Percentiles rank a stretch among this genome's conserved stretches.
Evolutionary conservation across 2,329 filamentous ascomycete genomes (phyloP).

Genomic region (Pochonia chlamydosporia): DNA sequence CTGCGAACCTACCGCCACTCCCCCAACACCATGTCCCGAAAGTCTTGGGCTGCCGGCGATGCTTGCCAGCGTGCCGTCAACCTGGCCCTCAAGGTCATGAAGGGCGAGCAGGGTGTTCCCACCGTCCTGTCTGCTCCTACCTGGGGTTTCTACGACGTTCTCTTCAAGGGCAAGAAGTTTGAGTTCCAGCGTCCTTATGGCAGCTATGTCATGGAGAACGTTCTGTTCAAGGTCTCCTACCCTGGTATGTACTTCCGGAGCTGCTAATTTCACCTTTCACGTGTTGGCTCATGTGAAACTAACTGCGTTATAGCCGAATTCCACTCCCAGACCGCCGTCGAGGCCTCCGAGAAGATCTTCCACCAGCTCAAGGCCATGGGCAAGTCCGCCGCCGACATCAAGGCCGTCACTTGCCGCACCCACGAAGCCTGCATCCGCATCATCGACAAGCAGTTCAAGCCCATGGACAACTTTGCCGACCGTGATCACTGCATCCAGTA

Average conservation of each 20-base stretch:
- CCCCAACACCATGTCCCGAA: conserved; percentile 98
- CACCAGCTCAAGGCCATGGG: conserved; percentile 75
- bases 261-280: too few species aligned
- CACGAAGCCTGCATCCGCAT: conserved; percentile 98
- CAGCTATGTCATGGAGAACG: conserved; percentile 99
- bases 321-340: conserved; percentile 97
- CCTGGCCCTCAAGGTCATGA: conserved; percentile 82
- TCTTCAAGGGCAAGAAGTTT: conserved; percentile 95
- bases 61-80: conserved; percentile 95
- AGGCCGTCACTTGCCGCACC: conserved; percentile 86
- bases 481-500: conserved; percentile 99
- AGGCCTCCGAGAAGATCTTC: conserved; percentile 86
- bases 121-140: conserved; percentile 87
- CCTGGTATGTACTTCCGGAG: conserved; percentile 70
- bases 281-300: background rate
- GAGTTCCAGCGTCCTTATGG: conserved; percentile 94
- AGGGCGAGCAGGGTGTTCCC: conserved; percentile 84
- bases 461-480: conserved; percentile 99
- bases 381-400: conserved; percentile 91
- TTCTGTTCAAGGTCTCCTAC: conserved; percentile 99
- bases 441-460: conserved; percentile 99
- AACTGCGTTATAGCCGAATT: conserved; percentile 63
- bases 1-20: conserved; percentile 95
- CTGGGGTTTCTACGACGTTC: conserved; percentile 98
- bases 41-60: conserved; percentile 98